phyloP scores from a whole-genome alignment of 495 filamentous ascomycete species.

The Penicillium samsonianum region DNA sequence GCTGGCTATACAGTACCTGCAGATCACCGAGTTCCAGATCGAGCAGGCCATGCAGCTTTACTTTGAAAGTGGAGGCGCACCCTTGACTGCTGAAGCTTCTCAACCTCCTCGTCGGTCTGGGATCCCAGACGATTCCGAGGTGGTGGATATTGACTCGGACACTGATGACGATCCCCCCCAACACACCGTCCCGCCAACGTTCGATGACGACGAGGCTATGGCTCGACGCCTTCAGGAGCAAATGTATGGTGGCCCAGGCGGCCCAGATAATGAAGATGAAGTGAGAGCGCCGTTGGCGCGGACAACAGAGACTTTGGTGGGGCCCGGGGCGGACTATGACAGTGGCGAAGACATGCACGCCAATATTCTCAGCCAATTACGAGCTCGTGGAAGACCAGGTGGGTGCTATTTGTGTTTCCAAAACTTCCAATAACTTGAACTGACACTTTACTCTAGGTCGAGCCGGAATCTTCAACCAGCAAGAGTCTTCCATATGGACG shows the following conservation, averaged over 20 bases:
- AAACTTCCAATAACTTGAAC: conserved; percentile 10
- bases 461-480: conserved; percentile 85
- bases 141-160: conserved; percentile 74
- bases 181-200: conserved; percentile 21
- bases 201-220: conserved; percentile 92
- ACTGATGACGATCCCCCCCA: conserved; percentile 56
- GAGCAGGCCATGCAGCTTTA: conserved; percentile 86
- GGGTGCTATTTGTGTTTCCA: conserved; percentile 27
- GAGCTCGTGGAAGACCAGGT: conserved; percentile 51
- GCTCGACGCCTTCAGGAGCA: conserved; percentile 89
- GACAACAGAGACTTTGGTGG: conserved; percentile 88
- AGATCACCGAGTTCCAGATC: conserved; percentile 76
- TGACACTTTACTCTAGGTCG: conserved; percentile 41
- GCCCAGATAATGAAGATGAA: conserved; percentile 54
- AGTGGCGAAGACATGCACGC: conserved; percentile 62
- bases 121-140: conserved; percentile 56
- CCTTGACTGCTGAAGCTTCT: conserved; percentile 41
- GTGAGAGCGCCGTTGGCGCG: conserved; percentile 90
- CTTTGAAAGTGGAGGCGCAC: conserved; percentile 75
- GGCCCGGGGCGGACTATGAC: conserved; percentile 60
- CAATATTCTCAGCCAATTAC: conserved; percentile 66
- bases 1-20: conserved; percentile 75
- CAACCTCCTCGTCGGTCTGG: conserved; percentile 30
- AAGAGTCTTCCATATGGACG: conserved; percentile 74
- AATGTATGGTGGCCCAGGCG: conserved; percentile 64